Evolutionary conservation across 768 basidiomycete species (phyloP), one percentile per base, ranked within the genome.

Genomic region (Russula emetica): DNA sequence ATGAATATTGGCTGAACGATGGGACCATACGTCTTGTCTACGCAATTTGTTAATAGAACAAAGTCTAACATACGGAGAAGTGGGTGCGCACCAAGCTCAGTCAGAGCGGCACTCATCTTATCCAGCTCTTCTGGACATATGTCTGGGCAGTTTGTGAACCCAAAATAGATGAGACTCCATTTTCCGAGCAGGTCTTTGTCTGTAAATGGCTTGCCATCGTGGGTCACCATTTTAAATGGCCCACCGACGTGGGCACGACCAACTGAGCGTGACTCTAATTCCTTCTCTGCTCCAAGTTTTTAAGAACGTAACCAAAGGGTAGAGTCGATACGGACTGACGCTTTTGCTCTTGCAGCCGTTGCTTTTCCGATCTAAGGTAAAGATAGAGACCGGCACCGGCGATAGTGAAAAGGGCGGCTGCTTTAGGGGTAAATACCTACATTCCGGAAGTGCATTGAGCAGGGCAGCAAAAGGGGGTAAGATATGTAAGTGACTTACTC

Each of bases 111-210:
- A 14, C 89, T 85, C 78, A 98, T 85, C 79, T 98, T 98, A 78
- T 99, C 97, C 32, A 99, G 80, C 76, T 98, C 96, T 60, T 95
- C 92, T 1, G 97, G 97, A 72, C 97, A 99, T 59, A 99, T 98
- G 75, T 99, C 97, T 7, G 97, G 96, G 75, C 97, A 99, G 75
- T 99, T 96, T 34, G 96, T 95, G 79, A 98, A 99, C n/a, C 97
- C 97, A 76, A 99, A 99, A 78, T 98, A 92, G 52, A 92, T 82
- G 63, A 92, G 76, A n/a, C 82, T 89, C 92, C 92, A 98, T 77
- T 91, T 90, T 40, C 94, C 95, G 28, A 89, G 74, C 52, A 98
- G 77, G 71, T 96, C 83, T 60, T 89, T 76, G 51, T 98, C 88
- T 1, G 93, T 89, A 76, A 94, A 98, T 0, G 83, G 74, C 60